phyloP scores from a whole-genome alignment of 2,329 filamentous ascomycete species.

The Xenoacremonium recifei region DNA sequence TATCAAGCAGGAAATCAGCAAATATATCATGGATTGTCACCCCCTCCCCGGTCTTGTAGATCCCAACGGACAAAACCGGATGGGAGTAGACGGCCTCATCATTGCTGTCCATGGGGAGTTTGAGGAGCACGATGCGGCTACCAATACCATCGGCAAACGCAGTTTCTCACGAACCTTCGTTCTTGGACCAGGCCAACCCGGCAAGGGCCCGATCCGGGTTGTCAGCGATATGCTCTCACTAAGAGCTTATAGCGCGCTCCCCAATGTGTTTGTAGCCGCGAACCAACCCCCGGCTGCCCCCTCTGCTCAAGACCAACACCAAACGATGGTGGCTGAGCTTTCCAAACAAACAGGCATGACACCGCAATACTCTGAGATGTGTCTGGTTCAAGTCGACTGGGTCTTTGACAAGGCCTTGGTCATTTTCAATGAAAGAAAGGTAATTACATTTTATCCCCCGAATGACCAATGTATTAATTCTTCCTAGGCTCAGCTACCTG shows the following conservation, averaged over 20 bases:
- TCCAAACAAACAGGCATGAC: constrained; percentile 79
- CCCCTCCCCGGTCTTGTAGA: constrained; percentile 70
- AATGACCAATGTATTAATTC: constrained; percentile 1
- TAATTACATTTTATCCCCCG: constrained; percentile 35
- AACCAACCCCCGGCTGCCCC: constrained; percentile 18
- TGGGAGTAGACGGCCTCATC: constrained; percentile 74
- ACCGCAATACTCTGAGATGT: constrained; percentile 74
- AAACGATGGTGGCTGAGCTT: constrained; percentile 72
- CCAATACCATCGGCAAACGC: constrained; percentile 60
- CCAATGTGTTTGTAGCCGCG: constrained; percentile 38
- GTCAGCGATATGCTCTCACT: constrained; percentile 77
- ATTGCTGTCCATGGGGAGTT: constrained; percentile 83
- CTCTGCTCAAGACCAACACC: constrained; percentile 48
- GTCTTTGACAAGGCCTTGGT: constrained; percentile 72
- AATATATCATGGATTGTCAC: constrained; percentile 83
- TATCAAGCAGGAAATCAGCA: constrained; percentile 62
- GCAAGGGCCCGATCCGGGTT: constrained; percentile 66
- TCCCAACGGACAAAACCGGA: constrained; percentile 58
- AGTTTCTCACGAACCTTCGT: constrained; percentile 83
- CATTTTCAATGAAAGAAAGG: constrained; percentile 75
- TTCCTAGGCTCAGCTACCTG: constrained; percentile 43
- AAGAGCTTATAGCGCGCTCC: constrained; percentile 59
- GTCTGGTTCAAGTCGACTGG: constrained; percentile 77
- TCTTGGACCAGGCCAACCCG: constrained; percentile 69
- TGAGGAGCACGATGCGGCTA: constrained; percentile 64